Conservation (phyloP, 148 eudicot species). For the Rhododendron molle region DNA sequence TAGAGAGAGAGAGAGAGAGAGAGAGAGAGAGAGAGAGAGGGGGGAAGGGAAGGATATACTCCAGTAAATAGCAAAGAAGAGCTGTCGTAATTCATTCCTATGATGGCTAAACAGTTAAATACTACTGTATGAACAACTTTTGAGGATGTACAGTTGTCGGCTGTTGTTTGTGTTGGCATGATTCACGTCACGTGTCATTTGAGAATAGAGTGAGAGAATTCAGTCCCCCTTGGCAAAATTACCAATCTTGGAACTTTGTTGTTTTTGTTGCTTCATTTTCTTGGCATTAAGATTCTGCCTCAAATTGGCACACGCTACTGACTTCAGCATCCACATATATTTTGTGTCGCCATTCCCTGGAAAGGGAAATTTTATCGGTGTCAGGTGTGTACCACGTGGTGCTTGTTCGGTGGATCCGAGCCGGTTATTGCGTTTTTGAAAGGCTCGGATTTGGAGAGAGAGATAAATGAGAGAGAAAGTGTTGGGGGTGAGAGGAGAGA, state of each 20-base stretch:
- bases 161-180: not conserved
- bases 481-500: no score
- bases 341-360: no score
- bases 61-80: not conserved
- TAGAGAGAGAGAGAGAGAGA: not conserved
- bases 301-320: no score
- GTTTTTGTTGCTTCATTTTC: no score
- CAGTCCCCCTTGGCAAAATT: not conserved
- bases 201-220: not conserved
- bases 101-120: not conserved
- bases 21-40: not conserved
- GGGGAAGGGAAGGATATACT: not conserved
- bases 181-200: not conserved
- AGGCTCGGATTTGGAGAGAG: no score
- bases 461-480: no score
- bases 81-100: not conserved
- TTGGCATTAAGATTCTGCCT: no score
- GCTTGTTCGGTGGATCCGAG: no score
- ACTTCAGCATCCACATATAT: no score
- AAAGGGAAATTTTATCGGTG: no score
- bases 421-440: no score
- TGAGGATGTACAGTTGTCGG: not conserved
- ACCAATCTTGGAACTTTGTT: not conserved
- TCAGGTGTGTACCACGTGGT: no score
- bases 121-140: not conserved